Evolutionary conservation across 768 basidiomycete species (phyloP), one percentile per base, ranked within the genome.

Genomic region (Podaxis carcinomalis): DNA sequence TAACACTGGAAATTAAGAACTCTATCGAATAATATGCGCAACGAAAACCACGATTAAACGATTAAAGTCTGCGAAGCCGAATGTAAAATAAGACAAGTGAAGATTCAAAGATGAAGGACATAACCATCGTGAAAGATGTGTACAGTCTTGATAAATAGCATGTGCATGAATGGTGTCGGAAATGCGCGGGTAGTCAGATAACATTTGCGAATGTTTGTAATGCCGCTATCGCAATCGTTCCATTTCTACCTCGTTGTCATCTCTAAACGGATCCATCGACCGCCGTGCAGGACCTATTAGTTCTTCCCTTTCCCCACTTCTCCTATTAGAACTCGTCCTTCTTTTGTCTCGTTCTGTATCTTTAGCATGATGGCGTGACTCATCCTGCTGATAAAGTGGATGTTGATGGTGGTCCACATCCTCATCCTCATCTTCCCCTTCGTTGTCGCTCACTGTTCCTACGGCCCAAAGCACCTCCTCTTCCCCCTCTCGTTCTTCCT

Each of bases 401-500:
- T 81, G 74, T 61, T 79, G 77, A 62, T 78, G 73, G 54, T 79
- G 78, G 52, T 80, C 76, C 21, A 74, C 69, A 62, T 81, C 77
- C 16, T 76, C 77, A 42, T 79, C 79, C 32, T 80, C 80, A 5
- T 71, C 76, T 49, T 72, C 65, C 55, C 69, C 70, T 27, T 77
- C 75, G 21, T 90, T 88, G 53, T 90, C 90, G 59, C 87, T 89
- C 23, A 77, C 83, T 27, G 89, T 84, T 1, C 92, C 89, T 1
- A 93, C 78, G 50, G 87, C 80, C 91, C 92, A 93, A 42, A 87
- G 66, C 16, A 77, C 79, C 5, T 81, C 76, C 27, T 76, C 74
- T 61, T 78, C 79, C 1, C 75, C 79, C 44, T 77, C 79, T 19
- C 69, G 73, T 19, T 67, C 69, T 3, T 69, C 69, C 4, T 80